phyloP scores from a whole-genome alignment of 208 protist genomes.

The Crithidia mellificae region DNA sequence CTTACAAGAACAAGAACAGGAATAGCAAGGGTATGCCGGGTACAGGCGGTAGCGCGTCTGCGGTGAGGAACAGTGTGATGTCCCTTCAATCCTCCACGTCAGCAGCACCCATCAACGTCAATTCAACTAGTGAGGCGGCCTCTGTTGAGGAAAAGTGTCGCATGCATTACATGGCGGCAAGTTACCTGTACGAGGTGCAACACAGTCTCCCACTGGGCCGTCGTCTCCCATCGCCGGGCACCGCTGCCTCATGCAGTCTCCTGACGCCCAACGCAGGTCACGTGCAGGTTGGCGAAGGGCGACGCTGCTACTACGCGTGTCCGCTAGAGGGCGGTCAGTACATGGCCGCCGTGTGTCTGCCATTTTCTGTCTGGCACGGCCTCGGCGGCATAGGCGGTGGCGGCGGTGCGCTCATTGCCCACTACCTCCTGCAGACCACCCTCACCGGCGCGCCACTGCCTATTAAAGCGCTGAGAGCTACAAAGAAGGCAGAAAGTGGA shows the following conservation, averaged over 20 bases:
- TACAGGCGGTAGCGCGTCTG: neutral
- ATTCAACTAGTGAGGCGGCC: neutral
- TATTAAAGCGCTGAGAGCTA: constrained; percentile 9
- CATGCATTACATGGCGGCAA: constrained; percentile 44
- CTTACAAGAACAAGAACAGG: too few relatives aligned
- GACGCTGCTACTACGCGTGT: constrained; percentile 40
- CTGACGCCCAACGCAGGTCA: constrained; percentile 4
- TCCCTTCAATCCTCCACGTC: neutral
- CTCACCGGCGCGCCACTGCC: constrained; percentile 38
- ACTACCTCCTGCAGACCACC: constrained; percentile 46
- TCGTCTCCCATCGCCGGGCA: neutral
- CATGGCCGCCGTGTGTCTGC: constrained; percentile 40
- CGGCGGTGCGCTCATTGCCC: constrained; percentile 19
- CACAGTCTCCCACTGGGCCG: constrained; percentile 16
- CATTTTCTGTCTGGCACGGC: constrained; percentile 36
- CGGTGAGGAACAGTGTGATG: neutral
- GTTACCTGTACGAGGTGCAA: constrained; percentile 41
- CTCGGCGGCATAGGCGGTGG: constrained; percentile 50
- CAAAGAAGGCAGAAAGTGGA: constrained; percentile 11
- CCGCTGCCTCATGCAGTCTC: neutral
- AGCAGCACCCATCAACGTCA: neutral
- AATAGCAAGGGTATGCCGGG: neutral
- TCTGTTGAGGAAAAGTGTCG: constrained; percentile 18
- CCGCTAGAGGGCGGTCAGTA: constrained; percentile 61
- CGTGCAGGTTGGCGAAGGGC: constrained; percentile 25